Evolutionary conservation across 768 basidiomycete genomes (phyloP), one percentile per base, ranked within the genome.

Genomic region (Rhodosporidiobolus sp.): DNA sequence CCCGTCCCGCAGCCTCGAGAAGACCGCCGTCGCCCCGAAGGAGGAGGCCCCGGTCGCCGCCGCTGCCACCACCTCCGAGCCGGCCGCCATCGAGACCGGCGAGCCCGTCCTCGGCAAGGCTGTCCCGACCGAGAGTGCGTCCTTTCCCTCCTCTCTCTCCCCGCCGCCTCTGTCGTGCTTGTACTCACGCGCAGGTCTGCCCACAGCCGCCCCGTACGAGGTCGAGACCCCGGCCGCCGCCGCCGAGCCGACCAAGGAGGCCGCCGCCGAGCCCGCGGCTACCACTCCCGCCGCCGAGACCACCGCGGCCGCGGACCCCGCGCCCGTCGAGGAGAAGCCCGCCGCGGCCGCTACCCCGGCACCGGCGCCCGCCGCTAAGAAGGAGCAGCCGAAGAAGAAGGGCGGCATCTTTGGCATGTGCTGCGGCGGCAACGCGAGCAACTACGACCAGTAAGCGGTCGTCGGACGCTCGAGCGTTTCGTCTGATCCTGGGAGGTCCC

Each of bases 351-450:
- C 61, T 6, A 34, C 63, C 1, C 3, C 70, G 1, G 50, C 57
- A 16, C 6, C 63, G 30, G 50, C 67, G 28, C 49, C 56, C 26
- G 35, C 59, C 38, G 48, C 65, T 2, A 43, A 45, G 52, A 32
- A n/a, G n/a, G 56, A 54, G 61, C 38, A 72, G 65, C 63, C 58
- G 58, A 67, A 68, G 70, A 70, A 72, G 71, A 73, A 73, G 68
- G 65, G 53, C 2, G 75, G 75, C 24, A 24, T 72, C 24, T 73
- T 76, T 22, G 50, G 63, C 17, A 35, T 28, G 54, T 76, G 75
- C 75, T 75, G 74, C 60, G 70, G 70, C 34, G 66, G 66, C 30
- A 65, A 54, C n/a, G 30, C 70, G n/a, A 55, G 67, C 19, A 67
- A 72, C 75, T 76, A 70, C 71, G 75, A 76, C 26, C 49, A 53